These are phyloP conservation scores for Globisporangium perplexum DNA, from an alignment of 352 stramenopile genomes.

Conservation along the genomic window DNA sequence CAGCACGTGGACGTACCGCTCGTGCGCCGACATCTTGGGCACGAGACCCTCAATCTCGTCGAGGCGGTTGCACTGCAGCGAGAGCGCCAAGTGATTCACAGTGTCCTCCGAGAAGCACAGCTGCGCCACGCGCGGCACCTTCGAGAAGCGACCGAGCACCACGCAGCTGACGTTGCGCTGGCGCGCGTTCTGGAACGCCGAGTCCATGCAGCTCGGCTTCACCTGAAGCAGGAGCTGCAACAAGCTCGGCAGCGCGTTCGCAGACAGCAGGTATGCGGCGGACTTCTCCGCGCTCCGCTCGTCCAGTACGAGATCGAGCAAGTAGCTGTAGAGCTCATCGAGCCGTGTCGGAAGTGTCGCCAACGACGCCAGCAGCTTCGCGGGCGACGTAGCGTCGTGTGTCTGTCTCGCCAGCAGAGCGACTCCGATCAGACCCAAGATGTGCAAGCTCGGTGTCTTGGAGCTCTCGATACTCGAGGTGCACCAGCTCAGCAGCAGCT, in stretches of 20 bases:
- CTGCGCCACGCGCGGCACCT: slow-evolving; percentile 24
- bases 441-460: slow-evolving; percentile 21
- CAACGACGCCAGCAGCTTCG: slow-evolving; percentile 24
- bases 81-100: slow-evolving; percentile 62
- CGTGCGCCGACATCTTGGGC: slow-evolving; percentile 16
- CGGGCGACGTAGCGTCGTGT: slow-evolving; percentile 10
- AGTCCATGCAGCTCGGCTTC: slow-evolving; percentile 48
- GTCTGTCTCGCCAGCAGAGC: slow-evolving; percentile 44
- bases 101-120: slow-evolving; percentile 52
- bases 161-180: slow-evolving; percentile 77
- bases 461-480: slow-evolving; percentile 19
- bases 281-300: slow-evolving; percentile 19
- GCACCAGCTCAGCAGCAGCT: slow-evolving; percentile 44
- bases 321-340: slow-evolving; percentile 36
- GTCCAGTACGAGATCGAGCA: slow-evolving; percentile 39
- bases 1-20: slow-evolving; percentile 40
- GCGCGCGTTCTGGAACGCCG: slow-evolving; percentile 30
- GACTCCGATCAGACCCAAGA: slow-evolving; percentile 47
- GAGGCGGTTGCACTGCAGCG: slow-evolving; percentile 63
- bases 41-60: slow-evolving; percentile 53
- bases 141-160: slow-evolving; percentile 46
- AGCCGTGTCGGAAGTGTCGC: slow-evolving; percentile 24
- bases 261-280: slow-evolving; percentile 35
- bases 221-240: slow-evolving; percentile 49
- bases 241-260: slow-evolving; percentile 35